Conservation (phyloP, 345 rosid genomes). For the Cardiospermum halicacabum region DNA sequence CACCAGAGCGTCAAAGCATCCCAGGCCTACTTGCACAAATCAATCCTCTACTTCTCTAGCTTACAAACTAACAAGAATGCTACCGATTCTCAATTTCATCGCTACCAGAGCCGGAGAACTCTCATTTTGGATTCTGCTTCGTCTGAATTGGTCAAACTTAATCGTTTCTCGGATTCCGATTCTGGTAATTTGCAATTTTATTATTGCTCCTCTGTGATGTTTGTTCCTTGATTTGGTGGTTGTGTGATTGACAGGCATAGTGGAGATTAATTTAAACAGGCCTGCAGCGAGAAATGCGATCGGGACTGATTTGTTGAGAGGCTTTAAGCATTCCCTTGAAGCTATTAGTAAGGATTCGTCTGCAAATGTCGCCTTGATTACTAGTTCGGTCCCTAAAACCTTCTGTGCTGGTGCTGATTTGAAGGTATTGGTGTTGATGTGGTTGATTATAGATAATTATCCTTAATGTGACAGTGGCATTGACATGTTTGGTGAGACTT, state of each 20-base stretch:
- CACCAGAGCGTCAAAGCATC: conserved; percentile 16
- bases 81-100: conserved; percentile 17
- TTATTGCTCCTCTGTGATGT: not conserved
- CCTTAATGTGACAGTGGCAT: not conserved
- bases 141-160: conserved; percentile 61
- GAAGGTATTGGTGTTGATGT: conserved; percentile 38
- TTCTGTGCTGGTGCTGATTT: conserved; percentile 98
- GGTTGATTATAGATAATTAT: not conserved
- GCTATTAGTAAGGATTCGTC: conserved; percentile 45
- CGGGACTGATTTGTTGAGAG: conserved; percentile 67
- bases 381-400: conserved; percentile 67
- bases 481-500: not conserved
- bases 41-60: not conserved
- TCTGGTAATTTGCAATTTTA: conserved; percentile 37
- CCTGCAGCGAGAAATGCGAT: conserved; percentile 69
- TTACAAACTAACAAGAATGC: not conserved
- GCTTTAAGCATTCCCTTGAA: conserved; percentile 57
- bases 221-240: not conserved
- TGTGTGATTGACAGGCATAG: conserved; percentile 49
- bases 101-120: conserved; percentile 41
- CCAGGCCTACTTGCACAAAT: not conserved
- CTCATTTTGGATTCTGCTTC: conserved; percentile 60
- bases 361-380: conserved; percentile 63
- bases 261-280: conserved; percentile 73
- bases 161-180: conserved; percentile 52